Evolutionary conservation across 2,329 filamentous ascomycete genomes (phyloP), one percentile per base, ranked within the genome.

Genomic region (Aspergillus cejpii): DNA sequence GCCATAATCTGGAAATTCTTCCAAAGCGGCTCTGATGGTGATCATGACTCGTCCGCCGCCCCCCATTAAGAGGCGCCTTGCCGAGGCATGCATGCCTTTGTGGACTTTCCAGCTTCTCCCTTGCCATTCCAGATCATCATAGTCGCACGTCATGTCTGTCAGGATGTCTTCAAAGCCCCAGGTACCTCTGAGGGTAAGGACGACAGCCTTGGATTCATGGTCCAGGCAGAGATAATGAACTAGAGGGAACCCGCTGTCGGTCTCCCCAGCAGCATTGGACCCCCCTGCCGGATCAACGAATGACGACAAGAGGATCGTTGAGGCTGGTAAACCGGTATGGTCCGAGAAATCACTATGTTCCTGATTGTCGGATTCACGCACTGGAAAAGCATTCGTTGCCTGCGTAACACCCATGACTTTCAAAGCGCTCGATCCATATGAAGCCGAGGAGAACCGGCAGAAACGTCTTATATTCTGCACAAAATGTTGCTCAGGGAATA

Each of bases 221-320:
- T 87, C 84, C 0, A 87, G 68, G 1, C 81, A 81, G 27, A 87
- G 78, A 54, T 85, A 87, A 62, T 87, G 84, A 2, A 87, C 83
- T 14, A 87, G 71, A 1, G 84, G 84, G 44, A 85, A 76, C 0
- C 82, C 82, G 0, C 79, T 81, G 27, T 78, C 78, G 1, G 79
- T 84, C 17, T 80, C 75, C 1, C 83, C 83, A 3, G 76, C 75
- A 0, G 78, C 74, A 55, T 85, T 82, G 1, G 80, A 77, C 2
- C 82, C 82, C 23, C 83, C 83, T 43, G 83, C 76, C 2, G 80
- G 75, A 55, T 87, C 83, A 31, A 84, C 78, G 56, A 84, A 86
- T 0, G 84, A 87, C 0, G 83, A 83, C 2, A 87, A 66, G 1
- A 87, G 58, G 56, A 78, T 67, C 17, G 71, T 71, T 7, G 70